Evolutionary conservation across 2,329 filamentous ascomycete species (phyloP).

Genomic region (Myriosclerotinia curreyana): DNA sequence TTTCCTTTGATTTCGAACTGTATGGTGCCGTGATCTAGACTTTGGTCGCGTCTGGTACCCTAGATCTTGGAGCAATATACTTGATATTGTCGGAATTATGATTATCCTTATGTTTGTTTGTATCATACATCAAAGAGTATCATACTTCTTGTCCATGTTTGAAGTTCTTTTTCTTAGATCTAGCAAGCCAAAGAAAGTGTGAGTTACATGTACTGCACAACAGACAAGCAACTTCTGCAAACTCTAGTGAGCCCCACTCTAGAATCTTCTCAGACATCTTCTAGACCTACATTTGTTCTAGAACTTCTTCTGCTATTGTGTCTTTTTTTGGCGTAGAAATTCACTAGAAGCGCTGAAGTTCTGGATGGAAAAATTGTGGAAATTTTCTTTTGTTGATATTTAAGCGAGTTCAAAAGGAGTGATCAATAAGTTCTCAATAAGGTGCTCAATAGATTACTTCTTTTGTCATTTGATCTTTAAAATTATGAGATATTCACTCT

Average conservation of each 20-base stretch:
- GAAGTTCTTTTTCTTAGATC: not conserved
- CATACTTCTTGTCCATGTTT: not conserved
- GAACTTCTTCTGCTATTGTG: not conserved
- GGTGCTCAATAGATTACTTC: conserved; percentile 16
- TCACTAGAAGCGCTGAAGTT: not conserved
- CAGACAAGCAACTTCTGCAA: not conserved
- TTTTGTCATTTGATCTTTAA: not conserved
- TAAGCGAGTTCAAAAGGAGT: conserved; percentile 16
- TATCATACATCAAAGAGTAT: not conserved
- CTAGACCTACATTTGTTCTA: not conserved
- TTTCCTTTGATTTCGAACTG: not conserved
- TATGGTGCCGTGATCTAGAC: not conserved
- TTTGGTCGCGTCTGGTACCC: not conserved
- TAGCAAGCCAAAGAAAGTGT: not conserved
- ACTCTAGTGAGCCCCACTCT: not conserved
- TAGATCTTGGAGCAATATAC: not conserved
- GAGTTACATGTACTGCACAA: not conserved
- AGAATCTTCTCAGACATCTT: not conserved
- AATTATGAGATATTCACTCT: not conserved
- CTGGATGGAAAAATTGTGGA: not conserved
- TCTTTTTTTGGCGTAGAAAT: not conserved
- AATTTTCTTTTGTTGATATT: not conserved
- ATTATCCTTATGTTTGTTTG: not conserved
- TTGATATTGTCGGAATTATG: not conserved
- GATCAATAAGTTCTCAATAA: conserved; percentile 15